Base-by-base conservation (phyloP, 768 basidiomycete genomes). In the Suillus clintonianus region DNA sequence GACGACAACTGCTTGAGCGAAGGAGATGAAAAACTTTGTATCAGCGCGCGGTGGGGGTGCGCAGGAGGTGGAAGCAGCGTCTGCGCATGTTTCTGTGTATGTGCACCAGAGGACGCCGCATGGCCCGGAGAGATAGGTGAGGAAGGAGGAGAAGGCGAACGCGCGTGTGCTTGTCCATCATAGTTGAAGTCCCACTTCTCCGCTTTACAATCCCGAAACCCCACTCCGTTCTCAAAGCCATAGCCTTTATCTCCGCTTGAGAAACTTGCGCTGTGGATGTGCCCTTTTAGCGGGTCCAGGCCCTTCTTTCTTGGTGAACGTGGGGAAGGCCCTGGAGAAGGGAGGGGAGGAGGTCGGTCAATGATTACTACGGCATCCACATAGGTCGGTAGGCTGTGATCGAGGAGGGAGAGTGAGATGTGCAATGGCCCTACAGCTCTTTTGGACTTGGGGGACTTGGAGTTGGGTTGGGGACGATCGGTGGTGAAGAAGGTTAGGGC, bases 381-480 rank as follows among this genome's bases (percentile, higher is more conserved):
- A 66, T 79, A 85, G 5, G 87, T 86, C 3, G 88, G 83, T 0
- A 86, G 82, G 62, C 87, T 88, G 58, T 84, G 77, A 59, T 86
- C 84, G 7, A 84, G 74, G 5, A 89, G 71, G 1, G 79, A 79
- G 2, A 89, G 82, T 1, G 79, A 74, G 37, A 88, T 76, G 43
- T 81, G 79, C 86, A 74, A 76, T 48, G 47, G 17, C 2, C 72
- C 74, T 1, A n/a, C 37, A 1, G 61, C 19, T 8, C 61, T 54
- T 14, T 6, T 47, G 15, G 64, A 17, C 11, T 50, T 60, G 15
- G 59, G 10, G 24, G 14, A 41, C 11, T 24, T 27, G 10, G 62
- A 65, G 2, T 62, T 27, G 1, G 65, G 65, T 27, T 56, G 55
- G 9, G 55, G 55, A 24, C 55, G 55, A 39, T 56, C 37, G 2